phyloP scores from a whole-genome alignment of 1,284 basidiomycete genomes.

The Phellinidium pouzarii region DNA sequence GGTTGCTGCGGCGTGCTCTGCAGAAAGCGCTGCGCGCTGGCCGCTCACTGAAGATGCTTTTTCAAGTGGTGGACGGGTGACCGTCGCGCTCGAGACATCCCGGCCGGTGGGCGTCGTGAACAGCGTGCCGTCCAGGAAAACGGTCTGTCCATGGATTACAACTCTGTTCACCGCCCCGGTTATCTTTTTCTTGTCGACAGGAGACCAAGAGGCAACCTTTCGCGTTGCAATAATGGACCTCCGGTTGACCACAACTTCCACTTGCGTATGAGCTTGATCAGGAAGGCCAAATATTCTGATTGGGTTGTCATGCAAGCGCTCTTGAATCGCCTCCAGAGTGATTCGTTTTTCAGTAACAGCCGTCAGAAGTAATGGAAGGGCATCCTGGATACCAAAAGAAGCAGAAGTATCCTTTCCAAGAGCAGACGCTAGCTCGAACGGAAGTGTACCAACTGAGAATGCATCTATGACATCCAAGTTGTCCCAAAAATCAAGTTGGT shows the following conservation, averaged over 20 bases:
- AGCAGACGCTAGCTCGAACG: constrained; percentile 72
- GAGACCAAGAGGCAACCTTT: constrained; percentile 69
- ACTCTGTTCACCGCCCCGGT: constrained; percentile 87
- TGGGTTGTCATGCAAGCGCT: constrained; percentile 87
- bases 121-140: constrained; percentile 85
- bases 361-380: constrained; percentile 81
- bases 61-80: constrained; percentile 43
- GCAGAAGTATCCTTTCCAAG: constrained; percentile 62
- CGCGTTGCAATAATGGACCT: constrained; percentile 52
- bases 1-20: constrained; percentile 21
- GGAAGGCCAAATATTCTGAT: constrained; percentile 87
- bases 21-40: constrained; percentile 21
- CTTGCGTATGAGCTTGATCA: constrained; percentile 81
- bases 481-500: constrained; percentile 86
- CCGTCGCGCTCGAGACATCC: constrained; percentile 71
- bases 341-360: constrained; percentile 80
- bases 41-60: constrained; percentile 29
- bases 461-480: constrained; percentile 83
- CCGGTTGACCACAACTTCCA: constrained; percentile 90
- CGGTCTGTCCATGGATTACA: constrained; percentile 85
- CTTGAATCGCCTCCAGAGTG: constrained; percentile 77
- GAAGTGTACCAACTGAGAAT: constrained; percentile 85
- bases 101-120: constrained; percentile 60
- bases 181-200: constrained; percentile 61
- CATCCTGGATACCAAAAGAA: constrained; percentile 82